A percentile compares a stretch with the other conserved stretches of the same genome.
phyloP scores from a whole-genome alignment of 805 yeast species.

The Wickerhamomyces subpelliculosus region DNA sequence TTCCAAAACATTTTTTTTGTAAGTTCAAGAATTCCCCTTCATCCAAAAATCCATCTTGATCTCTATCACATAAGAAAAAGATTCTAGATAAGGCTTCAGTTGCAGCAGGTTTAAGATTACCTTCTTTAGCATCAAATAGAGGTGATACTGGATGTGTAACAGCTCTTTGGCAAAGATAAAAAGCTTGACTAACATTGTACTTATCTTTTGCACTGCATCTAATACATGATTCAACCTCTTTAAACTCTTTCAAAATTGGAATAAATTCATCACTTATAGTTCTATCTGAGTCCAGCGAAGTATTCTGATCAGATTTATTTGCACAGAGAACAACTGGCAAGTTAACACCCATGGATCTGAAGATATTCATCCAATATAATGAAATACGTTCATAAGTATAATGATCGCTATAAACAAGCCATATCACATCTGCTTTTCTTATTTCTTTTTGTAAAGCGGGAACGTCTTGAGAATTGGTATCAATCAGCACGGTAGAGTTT shows the following conservation, averaged over 20 bases:
- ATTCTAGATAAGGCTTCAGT: conserved; percentile 70
- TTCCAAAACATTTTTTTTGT: conserved; percentile 71
- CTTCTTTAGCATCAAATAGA: conserved; percentile 84
- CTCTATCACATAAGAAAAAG: conserved; percentile 79
- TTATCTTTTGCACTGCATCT: conserved; percentile 82
- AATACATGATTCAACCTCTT: conserved; percentile 89
- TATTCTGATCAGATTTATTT: conserved; percentile 57
- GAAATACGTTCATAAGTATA: conserved; percentile 91
- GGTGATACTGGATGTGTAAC: conserved; percentile 93
- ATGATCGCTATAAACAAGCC: conserved; percentile 93
- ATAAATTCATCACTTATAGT: conserved; percentile 71
- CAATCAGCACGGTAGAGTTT: conserved; percentile 65
- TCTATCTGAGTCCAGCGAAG: conserved; percentile 36
- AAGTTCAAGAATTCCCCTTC: conserved; percentile 63
- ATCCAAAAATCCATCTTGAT: conserved; percentile 79
- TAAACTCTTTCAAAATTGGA: conserved; percentile 81
- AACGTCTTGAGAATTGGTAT: conserved; percentile 68
- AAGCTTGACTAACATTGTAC: conserved; percentile 83
- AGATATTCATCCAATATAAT: conserved; percentile 89
- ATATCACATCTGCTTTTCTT: conserved; percentile 80
- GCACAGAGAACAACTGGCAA: conserved; percentile 89
- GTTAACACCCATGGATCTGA: conserved; percentile 89
- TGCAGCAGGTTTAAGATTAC: conserved; percentile 71
- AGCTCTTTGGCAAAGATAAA: conserved; percentile 88
- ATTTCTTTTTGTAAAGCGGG: conserved; percentile 60